Base-by-base conservation (phyloP, 352 stramenopile genomes). In the Phytophthora quininea region DNA sequence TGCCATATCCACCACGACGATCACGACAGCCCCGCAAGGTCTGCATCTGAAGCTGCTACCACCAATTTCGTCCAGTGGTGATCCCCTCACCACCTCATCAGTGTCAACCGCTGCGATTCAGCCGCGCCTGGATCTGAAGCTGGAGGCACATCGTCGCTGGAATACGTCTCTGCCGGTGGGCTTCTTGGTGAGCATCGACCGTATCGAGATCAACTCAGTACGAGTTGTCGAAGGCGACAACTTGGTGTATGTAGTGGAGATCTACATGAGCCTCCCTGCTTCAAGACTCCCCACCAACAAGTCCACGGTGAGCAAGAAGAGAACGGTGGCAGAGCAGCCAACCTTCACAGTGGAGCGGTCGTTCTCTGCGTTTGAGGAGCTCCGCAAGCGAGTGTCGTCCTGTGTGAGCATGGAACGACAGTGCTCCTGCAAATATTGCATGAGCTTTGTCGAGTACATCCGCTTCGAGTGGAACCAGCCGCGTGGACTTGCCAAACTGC, bases 381-480 rank as follows among this genome's bases (percentile, higher is more conserved):
- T 90, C 31, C 73, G 75, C 33, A 60, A 61, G 1, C 69, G 67
- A 2, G 64, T 84, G 14, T 67, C 67, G 14, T 52, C 48, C 4
- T 78, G 62, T 48, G 54, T 63, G 65, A 79, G 62, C 62, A 70
- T 69, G 42, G 73, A 84, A 53, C 64, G 57, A 14, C 69, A 76
- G 54, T 82, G 71, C 52, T n/a, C 68, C 4, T 89, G 80, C 37
- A 60, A 62, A 9, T 86, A 87, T 58, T 89, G 80, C 54, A 71
- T 82, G 40, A 61, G 69, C 48, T 83, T 85, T 33, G 58, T 83
- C 32, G 60, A 76, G 33, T 67, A 83, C 59, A 58, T 87, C 52
- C 69, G 77, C 9, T 86, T 84, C 61, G 73, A 54, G 24, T 53
- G 61, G 27, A 42, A 33, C 0, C 75, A 89, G 53, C 80, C 80